Base-by-base conservation (phyloP, 2,329 filamentous ascomycete species). In the Aspergillus sp. region DNA sequence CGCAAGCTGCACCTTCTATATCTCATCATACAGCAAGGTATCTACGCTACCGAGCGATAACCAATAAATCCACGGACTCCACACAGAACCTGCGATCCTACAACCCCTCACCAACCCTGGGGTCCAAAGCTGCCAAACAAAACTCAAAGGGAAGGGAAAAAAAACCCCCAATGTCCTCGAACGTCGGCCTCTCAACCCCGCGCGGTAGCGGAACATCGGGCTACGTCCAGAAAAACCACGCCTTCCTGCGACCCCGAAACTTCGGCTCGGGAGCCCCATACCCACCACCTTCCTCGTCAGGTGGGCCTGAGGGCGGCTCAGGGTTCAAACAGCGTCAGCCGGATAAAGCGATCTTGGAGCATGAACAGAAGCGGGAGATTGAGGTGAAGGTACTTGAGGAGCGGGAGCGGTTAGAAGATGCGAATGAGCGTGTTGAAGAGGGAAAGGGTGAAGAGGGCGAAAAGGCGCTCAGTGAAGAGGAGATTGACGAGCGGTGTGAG, bases 141-240 rank as follows among this genome's bases (percentile, higher is more conserved):
- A 41, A 11, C 15, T n/a, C 48, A 31, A 43, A 70, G 35, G 67
- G 97, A 55, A 43, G 19, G 19, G 19, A 19, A 19, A 21, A 40
- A n/a, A 46, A 40, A 46, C 8, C 41, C 41, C 21, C 37, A 45
- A 98, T 98, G 95, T 95, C 93, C 60, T 92, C 95, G 65, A 99
- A 99, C 79, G 95, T 99, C 70, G 96, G 95, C 57, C 91, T 99
- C 68, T 87, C 89, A 57, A 99, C 95, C 4, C 95, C 95, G 3
- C 89, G 95, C 70, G 95, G 95, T 66, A 96, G 90, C 72, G 95
- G 95, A 48, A 99, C 95, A 57, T 98, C 93, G 1, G 95, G 95
- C 72, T 98, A 98, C 74, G 93, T 99, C 56, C 93, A 98, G 78
- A 91, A 92, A 75, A 99, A 98, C 79, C 86, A 92, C 37, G 95